phyloP scores from a whole-genome alignment of 2,329 filamentous ascomycete species.

The Colletotrichum tofieldiae region DNA sequence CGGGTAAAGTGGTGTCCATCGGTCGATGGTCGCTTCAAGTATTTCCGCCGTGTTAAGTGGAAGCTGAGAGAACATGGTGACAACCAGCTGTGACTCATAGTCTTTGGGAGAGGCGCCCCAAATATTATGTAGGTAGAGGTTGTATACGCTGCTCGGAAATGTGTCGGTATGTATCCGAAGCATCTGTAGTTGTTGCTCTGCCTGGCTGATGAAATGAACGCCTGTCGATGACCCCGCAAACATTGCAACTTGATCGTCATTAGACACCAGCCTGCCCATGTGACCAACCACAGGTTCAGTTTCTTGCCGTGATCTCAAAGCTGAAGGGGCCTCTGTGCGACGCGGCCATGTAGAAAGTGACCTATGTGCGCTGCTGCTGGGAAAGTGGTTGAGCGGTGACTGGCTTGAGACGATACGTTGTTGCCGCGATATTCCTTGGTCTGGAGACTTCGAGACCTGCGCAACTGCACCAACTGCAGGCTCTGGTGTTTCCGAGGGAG shows the following conservation, averaged over 20 bases:
- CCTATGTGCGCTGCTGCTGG: background rate
- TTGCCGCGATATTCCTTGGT: background rate
- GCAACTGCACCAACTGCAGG: background rate
- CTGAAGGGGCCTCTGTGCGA: background rate
- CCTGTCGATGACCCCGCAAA: conserved; percentile 49
- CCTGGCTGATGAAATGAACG: conserved; percentile 49
- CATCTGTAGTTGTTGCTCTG: conserved; percentile 48
- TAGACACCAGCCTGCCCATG: conserved; percentile 47
- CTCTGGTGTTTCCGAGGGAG: conserved; percentile 8
- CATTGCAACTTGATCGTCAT: conserved; percentile 46
- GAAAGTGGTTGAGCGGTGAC: background rate
- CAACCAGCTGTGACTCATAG: conserved; percentile 6
- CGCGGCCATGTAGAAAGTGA: conserved; percentile 6
- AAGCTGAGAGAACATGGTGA: conserved; percentile 37
- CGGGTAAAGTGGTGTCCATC: conserved; percentile 44
- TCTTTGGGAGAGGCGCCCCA: conserved; percentile 39
- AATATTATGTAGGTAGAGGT: conserved; percentile 44
- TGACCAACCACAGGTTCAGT: conserved; percentile 46
- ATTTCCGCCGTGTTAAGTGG: conserved; percentile 40
- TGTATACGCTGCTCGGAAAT: conserved; percentile 47
- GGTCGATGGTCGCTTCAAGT: conserved; percentile 42
- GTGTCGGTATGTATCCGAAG: conserved; percentile 45
- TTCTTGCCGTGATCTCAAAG: background rate
- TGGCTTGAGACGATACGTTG: background rate
- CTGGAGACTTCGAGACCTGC: background rate